phyloP scores from a whole-genome alignment of 495 filamentous ascomycete species.

The Xylaria sp. region DNA sequence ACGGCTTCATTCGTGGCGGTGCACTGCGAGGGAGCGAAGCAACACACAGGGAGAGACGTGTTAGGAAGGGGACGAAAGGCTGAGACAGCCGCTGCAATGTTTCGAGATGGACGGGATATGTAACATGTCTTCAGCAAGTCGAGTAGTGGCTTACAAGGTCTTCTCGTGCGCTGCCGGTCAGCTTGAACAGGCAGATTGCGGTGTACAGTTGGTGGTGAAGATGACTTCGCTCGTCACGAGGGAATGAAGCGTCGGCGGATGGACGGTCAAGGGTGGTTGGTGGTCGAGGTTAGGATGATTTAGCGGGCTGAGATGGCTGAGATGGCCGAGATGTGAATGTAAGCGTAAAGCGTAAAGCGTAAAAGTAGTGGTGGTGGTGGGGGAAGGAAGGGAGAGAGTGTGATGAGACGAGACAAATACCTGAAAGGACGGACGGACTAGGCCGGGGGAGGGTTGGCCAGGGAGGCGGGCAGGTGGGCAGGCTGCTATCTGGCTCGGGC shows the following conservation, averaged over 20 bases:
- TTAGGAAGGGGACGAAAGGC: background rate
- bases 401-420: slow-evolving; percentile 31
- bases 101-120: background rate
- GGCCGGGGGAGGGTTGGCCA: slow-evolving; percentile 10
- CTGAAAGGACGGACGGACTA: slow-evolving; percentile 23
- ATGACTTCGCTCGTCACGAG: background rate
- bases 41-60: slow-evolving; percentile 9
- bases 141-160: slow-evolving; percentile 1
- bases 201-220: background rate
- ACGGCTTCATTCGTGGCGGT: slow-evolving; percentile 31
- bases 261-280: slow-evolving; percentile 1
- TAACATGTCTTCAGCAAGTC: slow-evolving; percentile 7
- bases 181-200: background rate
- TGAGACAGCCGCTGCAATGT: background rate
- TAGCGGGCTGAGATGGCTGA: slow-evolving; percentile 3
- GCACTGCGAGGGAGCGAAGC: slow-evolving; percentile 23
- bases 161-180: slow-evolving; percentile 11
- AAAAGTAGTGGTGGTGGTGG: slow-evolving; percentile 24
- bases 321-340: background rate
- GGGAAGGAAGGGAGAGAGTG: slow-evolving; percentile 26
- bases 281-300: slow-evolving; percentile 25
- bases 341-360: slow-evolving; percentile 22
- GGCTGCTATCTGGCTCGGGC: background rate
- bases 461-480: background rate
- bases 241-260: background rate